Percentiles rank a stretch among this genome's conserved stretches.
These are phyloP conservation scores for Magnolia kwangsiensis DNA, from an alignment of 164 flowering plant species.

Conservation along the genomic window DNA sequence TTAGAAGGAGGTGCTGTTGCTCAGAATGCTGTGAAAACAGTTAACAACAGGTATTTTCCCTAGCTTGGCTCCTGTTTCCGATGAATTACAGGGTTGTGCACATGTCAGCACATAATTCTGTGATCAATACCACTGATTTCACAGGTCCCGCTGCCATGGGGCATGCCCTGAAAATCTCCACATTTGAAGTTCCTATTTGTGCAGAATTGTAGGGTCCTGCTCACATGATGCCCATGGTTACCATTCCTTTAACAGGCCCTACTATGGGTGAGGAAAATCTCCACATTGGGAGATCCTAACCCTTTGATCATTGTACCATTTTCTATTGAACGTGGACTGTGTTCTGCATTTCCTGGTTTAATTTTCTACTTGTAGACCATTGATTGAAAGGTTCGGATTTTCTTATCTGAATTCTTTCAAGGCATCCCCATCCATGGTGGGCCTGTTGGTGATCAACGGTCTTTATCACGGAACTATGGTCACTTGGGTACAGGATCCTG, in stretches of 20 bases:
- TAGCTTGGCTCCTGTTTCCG: background rate
- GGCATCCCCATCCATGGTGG: too few species aligned
- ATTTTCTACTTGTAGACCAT: background rate
- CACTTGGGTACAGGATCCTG: background rate
- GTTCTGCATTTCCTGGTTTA: too few species aligned
- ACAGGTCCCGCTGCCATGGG: background rate
- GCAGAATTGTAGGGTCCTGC: background rate
- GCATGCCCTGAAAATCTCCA: background rate
- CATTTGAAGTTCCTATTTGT: background rate
- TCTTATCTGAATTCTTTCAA: too few species aligned
- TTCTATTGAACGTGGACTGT: background rate
- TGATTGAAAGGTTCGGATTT: too few species aligned
- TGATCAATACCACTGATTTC: background rate
- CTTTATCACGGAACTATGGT: too few species aligned
- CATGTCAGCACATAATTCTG: background rate
- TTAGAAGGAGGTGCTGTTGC: conserved; percentile 43
- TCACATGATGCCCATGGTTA: background rate
- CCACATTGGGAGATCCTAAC: background rate
- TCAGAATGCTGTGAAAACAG: background rate
- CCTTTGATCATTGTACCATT: background rate
- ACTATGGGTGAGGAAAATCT: too few species aligned
- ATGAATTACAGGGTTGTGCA: background rate
- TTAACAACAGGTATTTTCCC: conserved; percentile 4
- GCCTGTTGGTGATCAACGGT: too few species aligned
- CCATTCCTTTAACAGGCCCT: too few species aligned